phyloP scores from a whole-genome alignment of 306 rosid species.

The Abrus precatorius region DNA sequence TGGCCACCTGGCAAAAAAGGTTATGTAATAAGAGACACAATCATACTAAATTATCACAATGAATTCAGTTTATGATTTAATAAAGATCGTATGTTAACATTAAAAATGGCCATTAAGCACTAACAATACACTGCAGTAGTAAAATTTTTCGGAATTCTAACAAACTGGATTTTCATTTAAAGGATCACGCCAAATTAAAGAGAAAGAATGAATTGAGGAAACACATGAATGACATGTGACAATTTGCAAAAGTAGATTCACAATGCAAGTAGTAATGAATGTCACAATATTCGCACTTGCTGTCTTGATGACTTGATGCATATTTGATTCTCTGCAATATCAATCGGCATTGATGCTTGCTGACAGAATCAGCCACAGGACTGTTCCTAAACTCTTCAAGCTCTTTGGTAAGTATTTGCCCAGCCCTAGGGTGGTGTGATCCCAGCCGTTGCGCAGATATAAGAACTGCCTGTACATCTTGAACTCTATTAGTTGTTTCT shows the following conservation, averaged over 20 bases:
- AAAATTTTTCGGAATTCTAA: conserved; percentile 1
- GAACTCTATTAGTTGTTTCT: conserved; percentile 91
- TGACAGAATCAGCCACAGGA: conserved; percentile 90
- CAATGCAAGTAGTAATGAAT: conserved; percentile 11
- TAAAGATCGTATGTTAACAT: conserved; percentile 18
- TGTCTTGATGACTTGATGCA: conserved; percentile 77
- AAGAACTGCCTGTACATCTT: conserved; percentile 96
- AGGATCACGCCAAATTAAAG: conserved; percentile 6
- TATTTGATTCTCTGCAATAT: conserved; percentile 96
- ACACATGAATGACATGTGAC: conserved; percentile 2
- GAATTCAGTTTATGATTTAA: conserved; percentile 34
- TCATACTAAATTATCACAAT: conserved; percentile 11
- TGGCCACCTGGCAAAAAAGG: conserved; percentile 78
- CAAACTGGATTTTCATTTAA: not conserved
- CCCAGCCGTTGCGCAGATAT: conserved; percentile 92
- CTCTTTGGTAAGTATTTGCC: conserved; percentile 85
- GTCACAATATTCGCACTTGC: conserved; percentile 62
- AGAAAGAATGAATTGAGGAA: conserved; percentile 28
- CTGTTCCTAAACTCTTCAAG: conserved; percentile 87
- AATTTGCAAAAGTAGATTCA: conserved; percentile 25
- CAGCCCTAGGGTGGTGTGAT: conserved; percentile 94
- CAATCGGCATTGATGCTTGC: conserved; percentile 94
- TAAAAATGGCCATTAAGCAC: conserved; percentile 26
- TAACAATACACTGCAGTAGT: conserved; percentile 2
- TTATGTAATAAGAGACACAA: conserved; percentile 40